These are phyloP conservation scores for Pseudocercospora eumusae DNA, from an alignment of 2,329 filamentous ascomycete genomes.

Conservation along the genomic window DNA sequence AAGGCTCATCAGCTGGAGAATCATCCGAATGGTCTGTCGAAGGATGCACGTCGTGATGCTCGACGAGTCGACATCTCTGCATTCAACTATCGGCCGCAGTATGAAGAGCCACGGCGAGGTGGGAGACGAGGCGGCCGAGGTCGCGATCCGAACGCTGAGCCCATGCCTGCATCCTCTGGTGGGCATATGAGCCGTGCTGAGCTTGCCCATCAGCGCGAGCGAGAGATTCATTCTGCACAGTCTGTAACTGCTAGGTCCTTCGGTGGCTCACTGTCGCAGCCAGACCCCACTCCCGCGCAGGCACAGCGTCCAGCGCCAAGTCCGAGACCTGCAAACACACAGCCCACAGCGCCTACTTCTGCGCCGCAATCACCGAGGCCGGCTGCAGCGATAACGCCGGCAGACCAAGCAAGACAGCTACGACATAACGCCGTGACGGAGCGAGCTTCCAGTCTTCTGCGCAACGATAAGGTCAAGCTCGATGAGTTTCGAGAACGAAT, in stretches of 20 bases:
- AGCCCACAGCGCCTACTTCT: slow-evolving; percentile 39
- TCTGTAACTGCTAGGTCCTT: slow-evolving; percentile 78
- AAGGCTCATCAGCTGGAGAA: slow-evolving; percentile 88
- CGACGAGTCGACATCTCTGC: slow-evolving; percentile 81
- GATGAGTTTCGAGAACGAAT: slow-evolving; percentile 75
- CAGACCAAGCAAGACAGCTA: slow-evolving; percentile 77
- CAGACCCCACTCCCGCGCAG: slow-evolving; percentile 45
- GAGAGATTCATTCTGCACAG: slow-evolving; percentile 87
- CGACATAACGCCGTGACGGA: slow-evolving; percentile 84
- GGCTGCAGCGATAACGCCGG: slow-evolving; percentile 59
- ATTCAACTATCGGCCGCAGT: slow-evolving; percentile 77
- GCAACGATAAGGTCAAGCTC: slow-evolving; percentile 74
- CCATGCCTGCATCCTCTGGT: slow-evolving; percentile 72
- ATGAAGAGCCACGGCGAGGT: slow-evolving; percentile 60
- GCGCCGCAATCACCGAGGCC: slow-evolving; percentile 39
- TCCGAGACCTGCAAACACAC: slow-evolving; percentile 40
- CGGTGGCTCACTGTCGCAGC: slow-evolving; percentile 61
- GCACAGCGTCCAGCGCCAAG: slow-evolving; percentile 36
- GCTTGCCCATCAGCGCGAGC: slow-evolving; percentile 84
- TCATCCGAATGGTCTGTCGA: slow-evolving; percentile 77
- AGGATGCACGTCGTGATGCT: slow-evolving; percentile 79
- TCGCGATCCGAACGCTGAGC: slow-evolving; percentile 83
- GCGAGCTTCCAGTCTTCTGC: slow-evolving; percentile 76
- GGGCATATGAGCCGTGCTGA: slow-evolving; percentile 83
- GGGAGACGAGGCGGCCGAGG: slow-evolving; percentile 61